These are phyloP conservation scores for Mycena floridula DNA, from an alignment of 768 basidiomycete genomes.

Conservation along the genomic window DNA sequence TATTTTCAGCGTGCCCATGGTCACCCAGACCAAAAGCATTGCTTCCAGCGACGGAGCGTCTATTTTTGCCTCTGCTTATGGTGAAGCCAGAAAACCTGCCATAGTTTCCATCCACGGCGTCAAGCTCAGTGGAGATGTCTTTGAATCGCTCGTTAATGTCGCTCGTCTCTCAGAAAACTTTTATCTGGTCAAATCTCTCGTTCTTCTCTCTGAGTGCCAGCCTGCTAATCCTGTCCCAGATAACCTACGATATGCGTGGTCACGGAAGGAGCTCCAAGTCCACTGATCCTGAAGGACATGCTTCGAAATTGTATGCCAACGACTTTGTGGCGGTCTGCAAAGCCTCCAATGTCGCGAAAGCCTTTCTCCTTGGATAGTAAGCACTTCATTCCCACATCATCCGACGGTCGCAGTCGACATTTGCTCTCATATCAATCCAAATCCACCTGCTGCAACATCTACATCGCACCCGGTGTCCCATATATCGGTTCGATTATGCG, in stretches of 20 bases:
- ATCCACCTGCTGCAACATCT: no score
- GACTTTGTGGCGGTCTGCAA: conserved; percentile 11
- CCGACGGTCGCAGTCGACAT: no score
- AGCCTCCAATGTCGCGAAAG: conserved; percentile 10
- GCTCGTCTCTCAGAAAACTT: conserved; percentile 3
- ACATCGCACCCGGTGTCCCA: no score
- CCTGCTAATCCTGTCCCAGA: conserved; percentile 4
- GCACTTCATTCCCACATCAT: no score
- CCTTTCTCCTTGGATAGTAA: conserved; percentile 14
- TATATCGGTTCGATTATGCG: no score
- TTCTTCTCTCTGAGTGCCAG: background rate
- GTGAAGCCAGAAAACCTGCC: conserved; percentile 14
- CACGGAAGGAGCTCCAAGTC: conserved; percentile 13
- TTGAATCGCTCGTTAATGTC: conserved; percentile 8
- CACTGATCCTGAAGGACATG: conserved; percentile 6
- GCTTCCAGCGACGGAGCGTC: conserved; percentile 13
- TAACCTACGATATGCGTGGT: conserved; percentile 17
- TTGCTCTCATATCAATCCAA: no score
- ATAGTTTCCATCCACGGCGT: conserved; percentile 15
- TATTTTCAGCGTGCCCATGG: no score
- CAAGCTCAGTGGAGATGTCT: conserved; percentile 7
- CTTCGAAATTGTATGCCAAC: conserved; percentile 10
- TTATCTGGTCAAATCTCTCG: conserved; percentile 4
- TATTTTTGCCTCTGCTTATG: conserved; percentile 15
- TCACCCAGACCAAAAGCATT: no score